phyloP scores from a whole-genome alignment of 1,139 yeast genomes.

The Taphrina confusa region DNA sequence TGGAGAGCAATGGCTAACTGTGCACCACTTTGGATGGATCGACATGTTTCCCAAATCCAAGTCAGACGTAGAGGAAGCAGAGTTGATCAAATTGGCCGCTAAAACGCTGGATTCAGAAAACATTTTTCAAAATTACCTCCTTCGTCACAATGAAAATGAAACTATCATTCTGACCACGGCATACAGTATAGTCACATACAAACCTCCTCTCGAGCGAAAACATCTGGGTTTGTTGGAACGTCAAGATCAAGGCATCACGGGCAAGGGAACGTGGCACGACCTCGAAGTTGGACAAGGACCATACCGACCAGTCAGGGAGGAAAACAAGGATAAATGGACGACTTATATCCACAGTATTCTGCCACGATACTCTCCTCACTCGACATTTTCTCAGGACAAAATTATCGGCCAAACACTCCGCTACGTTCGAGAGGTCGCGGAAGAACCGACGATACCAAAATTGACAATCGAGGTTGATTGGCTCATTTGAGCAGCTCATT shows the following conservation, averaged over 20 bases:
- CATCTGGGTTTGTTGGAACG: slow-evolving; percentile 6
- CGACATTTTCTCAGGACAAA: not conserved
- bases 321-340: slow-evolving; percentile 8
- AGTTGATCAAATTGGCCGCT: slow-evolving; percentile 9
- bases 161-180: slow-evolving; percentile 13
- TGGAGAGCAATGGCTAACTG: slow-evolving; percentile 19
- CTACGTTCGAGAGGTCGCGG: not conserved
- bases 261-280: slow-evolving; percentile 18
- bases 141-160: not conserved
- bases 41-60: slow-evolving; percentile 24
- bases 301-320: slow-evolving; percentile 10
- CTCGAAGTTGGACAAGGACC: slow-evolving; percentile 9
- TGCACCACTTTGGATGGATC: slow-evolving; percentile 25
- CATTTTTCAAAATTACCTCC: slow-evolving; percentile 6
- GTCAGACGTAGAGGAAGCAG: slow-evolving; percentile 1
- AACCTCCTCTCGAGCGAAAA: slow-evolving; percentile 8
- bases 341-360: not conserved
- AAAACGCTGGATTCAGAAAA: not conserved
- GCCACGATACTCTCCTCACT: not conserved
- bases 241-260: slow-evolving; percentile 6
- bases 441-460: not conserved
- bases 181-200: slow-evolving; percentile 1
- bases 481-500: not conserved
- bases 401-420: slow-evolving; percentile 9
- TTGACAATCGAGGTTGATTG: slow-evolving; percentile 7